Base-by-base conservation (phyloP, 495 filamentous ascomycete genomes). In the Pyrenula aspistea region DNA sequence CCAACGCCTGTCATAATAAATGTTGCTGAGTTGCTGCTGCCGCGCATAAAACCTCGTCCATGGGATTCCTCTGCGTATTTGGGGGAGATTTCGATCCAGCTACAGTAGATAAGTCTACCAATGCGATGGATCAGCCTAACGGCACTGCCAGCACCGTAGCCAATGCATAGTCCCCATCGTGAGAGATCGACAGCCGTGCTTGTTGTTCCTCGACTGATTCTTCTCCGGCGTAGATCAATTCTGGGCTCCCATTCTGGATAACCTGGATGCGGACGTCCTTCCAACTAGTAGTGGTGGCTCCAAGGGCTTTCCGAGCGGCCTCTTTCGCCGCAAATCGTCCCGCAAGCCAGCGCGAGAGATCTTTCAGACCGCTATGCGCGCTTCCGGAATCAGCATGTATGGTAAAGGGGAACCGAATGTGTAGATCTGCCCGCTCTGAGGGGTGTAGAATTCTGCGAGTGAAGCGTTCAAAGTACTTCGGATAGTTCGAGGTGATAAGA, bases 111-210 rank as follows among this genome's bases (percentile, higher is more conserved):
- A n/a, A n/a, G n/a, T n/a, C n/a, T n/a, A n/a, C n/a, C n/a, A n/a
- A n/a, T n/a, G n/a, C n/a, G n/a, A n/a, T n/a, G n/a, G n/a, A n/a
- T n/a, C n/a, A n/a, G n/a, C n/a, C 10, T 19, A 24, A 10, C 8
- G 50, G 19, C 53, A 67, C 68, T 22, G 73, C 74, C 56, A 77
- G 56, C 58, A 77, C 77, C 57, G 74, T 79, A 31, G 79, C 80
- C 58, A 79, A 68, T 19, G 81, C 77, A 65, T 83, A 83, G 52
- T 78, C 78, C 49, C 78, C 77, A 70, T 83, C 80, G 70, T 83
- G 79, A 50, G 78, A 79, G 58, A 83, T 80, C 24, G 77, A 77
- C 57, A 79, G 58, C 60, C 57, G 66, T 19, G 67, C 74, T 22
- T 71, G 47, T 49, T 65, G 62, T 25, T 66, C 69, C 3, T 59